phyloP scores from a whole-genome alignment of 2,329 filamentous ascomycete genomes.

The Cladosporium halotolerans region DNA sequence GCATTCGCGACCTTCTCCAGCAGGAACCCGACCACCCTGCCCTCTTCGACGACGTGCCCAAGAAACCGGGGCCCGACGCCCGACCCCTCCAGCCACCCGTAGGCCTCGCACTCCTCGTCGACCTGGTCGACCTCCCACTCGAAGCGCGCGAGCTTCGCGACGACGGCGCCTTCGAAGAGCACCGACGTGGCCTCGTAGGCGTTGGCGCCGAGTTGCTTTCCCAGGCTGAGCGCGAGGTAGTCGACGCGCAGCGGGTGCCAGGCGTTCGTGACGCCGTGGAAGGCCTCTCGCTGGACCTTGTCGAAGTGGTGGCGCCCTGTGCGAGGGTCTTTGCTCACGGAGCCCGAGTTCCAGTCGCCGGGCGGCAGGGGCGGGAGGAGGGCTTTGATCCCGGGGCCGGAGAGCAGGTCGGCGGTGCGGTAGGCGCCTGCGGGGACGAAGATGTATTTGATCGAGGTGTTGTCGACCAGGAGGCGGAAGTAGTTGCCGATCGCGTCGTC shows the following conservation, averaged over 20 bases:
- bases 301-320: constrained; percentile 20
- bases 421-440: constrained; percentile 33
- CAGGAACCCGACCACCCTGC: constrained; percentile 37
- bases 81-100: constrained; percentile 32
- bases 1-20: constrained; percentile 26
- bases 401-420: constrained; percentile 26
- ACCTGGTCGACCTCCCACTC: constrained; percentile 33
- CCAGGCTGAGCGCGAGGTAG: constrained; percentile 29
- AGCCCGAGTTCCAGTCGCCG: constrained; percentile 38
- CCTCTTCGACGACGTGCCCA: constrained; percentile 35
- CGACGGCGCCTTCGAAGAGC: constrained; percentile 15
- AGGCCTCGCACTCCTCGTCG: constrained; percentile 34
- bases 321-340: constrained; percentile 25
- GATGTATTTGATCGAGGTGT: constrained; percentile 37
- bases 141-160: constrained; percentile 37
- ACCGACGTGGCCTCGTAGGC: constrained; percentile 17
- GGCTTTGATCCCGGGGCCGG: constrained; percentile 25
- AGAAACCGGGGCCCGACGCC: constrained; percentile 35
- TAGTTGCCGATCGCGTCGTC: constrained; percentile 22
- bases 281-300: background rate
- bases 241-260: constrained; percentile 34
- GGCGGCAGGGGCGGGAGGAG: constrained; percentile 34
- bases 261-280: background rate
- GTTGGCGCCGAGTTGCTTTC: constrained; percentile 12
- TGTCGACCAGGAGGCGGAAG: constrained; percentile 35